Conservation (phyloP, 495 filamentous ascomycete species). For the Poronia punctata region DNA sequence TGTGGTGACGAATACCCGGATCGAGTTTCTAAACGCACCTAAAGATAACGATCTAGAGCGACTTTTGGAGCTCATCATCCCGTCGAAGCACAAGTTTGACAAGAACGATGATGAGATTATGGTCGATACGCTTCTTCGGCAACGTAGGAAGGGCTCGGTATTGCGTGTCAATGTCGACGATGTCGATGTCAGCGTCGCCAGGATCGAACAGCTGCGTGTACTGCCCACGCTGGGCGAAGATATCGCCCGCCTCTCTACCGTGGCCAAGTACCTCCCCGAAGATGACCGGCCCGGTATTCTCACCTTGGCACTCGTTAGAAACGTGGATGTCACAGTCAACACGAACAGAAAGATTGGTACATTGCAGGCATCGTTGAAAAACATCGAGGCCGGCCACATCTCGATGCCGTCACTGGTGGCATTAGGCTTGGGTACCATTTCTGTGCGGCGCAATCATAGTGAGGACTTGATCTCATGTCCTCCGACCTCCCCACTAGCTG, state of each 20-base stretch:
- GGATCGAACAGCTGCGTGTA: conserved; percentile 51
- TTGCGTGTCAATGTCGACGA: conserved; percentile 61
- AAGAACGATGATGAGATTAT: conserved; percentile 85
- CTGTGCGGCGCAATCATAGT: conserved; percentile 52
- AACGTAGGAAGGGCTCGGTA: conserved; percentile 83
- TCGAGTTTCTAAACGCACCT: conserved; percentile 69
- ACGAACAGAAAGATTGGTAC: conserved; percentile 59
- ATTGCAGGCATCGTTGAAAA: conserved; percentile 47
- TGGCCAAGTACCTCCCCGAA: conserved; percentile 91
- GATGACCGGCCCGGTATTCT: conserved; percentile 90
- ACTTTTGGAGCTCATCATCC: conserved; percentile 78
- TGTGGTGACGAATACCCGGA: conserved; percentile 54
- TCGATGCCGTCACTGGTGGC: conserved; percentile 76
- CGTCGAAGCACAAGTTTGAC: conserved; percentile 87
- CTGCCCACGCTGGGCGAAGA: conserved; percentile 71
- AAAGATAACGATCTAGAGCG: conserved; percentile 74
- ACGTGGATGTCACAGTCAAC: conserved; percentile 50
- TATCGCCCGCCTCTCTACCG: conserved; percentile 69
- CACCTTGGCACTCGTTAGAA: conserved; percentile 59
- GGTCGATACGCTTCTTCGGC: conserved; percentile 83
- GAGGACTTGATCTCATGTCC: conserved; percentile 58
- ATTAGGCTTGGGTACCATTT: conserved; percentile 55
- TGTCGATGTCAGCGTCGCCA: conserved; percentile 50
- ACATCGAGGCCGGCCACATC: conserved; percentile 74
- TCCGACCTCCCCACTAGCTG: conserved; percentile 40